phyloP scores from a whole-genome alignment of 176 grass and related monocot genomes.

The Oryza punctata region DNA sequence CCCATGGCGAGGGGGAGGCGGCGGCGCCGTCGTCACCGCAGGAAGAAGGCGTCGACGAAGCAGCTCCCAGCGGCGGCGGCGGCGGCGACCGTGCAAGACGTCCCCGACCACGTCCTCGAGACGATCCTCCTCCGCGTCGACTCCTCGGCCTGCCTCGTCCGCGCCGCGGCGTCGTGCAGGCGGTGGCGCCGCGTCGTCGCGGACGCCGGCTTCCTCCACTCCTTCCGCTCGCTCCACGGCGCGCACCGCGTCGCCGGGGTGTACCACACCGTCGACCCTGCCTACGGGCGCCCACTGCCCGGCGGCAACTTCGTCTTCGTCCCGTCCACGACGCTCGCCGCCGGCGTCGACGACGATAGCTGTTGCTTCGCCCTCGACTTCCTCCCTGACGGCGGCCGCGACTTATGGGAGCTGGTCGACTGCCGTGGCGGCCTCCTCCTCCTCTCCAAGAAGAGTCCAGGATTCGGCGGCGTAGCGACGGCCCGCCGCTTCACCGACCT shows the following conservation, averaged over 20 bases:
- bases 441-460: too few species aligned
- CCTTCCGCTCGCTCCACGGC: not conserved
- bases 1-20: not conserved
- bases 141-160: conserved; percentile 8
- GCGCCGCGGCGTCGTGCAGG: conserved; percentile 25
- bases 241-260: not conserved
- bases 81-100: not conserved
- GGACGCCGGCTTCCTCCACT: not conserved
- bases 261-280: conserved; percentile 27
- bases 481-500: too few species aligned
- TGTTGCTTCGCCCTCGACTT: too few species aligned
- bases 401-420: too few species aligned
- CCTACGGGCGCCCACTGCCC: not conserved
- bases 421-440: too few species aligned
- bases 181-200: conserved; percentile 14
- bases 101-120: conserved; percentile 30
- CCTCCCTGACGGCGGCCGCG: too few species aligned
- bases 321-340: too few species aligned
- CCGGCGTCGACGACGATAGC: too few species aligned
- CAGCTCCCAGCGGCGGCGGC: not conserved
- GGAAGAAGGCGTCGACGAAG: not conserved
- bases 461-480: too few species aligned
- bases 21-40: not conserved
- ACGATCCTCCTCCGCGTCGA: conserved; percentile 16
- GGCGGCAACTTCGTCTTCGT: too few species aligned